Base-by-base conservation (phyloP, 441 rosid genomes). In the Mallotus repandus region DNA sequence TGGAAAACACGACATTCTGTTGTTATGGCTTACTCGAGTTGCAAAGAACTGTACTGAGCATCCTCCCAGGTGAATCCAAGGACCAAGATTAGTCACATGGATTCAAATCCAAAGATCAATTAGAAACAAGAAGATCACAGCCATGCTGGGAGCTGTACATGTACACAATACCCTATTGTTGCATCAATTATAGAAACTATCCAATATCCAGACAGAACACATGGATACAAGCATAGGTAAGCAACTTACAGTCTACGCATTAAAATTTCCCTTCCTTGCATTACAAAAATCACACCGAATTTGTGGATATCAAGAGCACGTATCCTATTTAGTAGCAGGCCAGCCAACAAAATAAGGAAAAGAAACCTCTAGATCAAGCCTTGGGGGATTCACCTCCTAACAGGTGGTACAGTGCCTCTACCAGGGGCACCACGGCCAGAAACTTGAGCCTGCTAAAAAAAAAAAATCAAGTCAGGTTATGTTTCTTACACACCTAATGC, bases 351-450 rank as follows among this genome's bases (percentile, higher is more conserved):
- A 14, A 60, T 71, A 35, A 76, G 43, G 41, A 38, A 18, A 58
- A 25, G 19, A 15, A 35, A 18, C 63, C 73, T 66, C 49, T 57
- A 45, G 69, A 58, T 52, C 46, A 32, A 54, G 22, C 49, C 68
- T 22, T 48, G 64, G 61, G 12, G 9, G 48, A 54, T 67, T 86
- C 77, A 93, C 87, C 94, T 83, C 71, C 96, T 86, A 76, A 90
- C 91, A 52, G 97, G 89, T 64, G 95, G 93, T 65, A 74, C 94
- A 11, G 66, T 89, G 13, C 97, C 98, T 77, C 97, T 87, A 68
- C 98, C 93, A 19, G 86, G 89, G 43, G 89, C 75, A 76, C 80
- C 80, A 62, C 98, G 98, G 38, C 97, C 96, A 54, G 97, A 77
- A 77, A 89, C 88, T 70, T 87, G 93, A 62, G 86, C 92, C 98